phyloP scores from a whole-genome alignment of 768 basidiomycete genomes.

The Serendipita sp. region DNA sequence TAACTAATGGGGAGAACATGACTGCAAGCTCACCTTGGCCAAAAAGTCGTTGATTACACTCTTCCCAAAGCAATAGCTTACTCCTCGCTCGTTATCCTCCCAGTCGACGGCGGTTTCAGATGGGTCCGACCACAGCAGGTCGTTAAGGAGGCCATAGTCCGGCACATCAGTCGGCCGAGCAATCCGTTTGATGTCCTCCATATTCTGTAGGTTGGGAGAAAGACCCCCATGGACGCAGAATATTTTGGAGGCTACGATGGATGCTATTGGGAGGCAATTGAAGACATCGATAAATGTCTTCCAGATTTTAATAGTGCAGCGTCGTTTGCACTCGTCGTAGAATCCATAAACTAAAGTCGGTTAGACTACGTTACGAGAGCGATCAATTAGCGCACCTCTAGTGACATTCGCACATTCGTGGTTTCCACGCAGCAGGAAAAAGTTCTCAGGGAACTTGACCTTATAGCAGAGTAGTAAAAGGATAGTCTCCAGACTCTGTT shows the following conservation, averaged over 20 bases:
- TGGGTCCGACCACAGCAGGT: constrained; percentile 95
- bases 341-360: constrained; percentile 76
- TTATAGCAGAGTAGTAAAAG: constrained; percentile 95
- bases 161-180: constrained; percentile 96
- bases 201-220: constrained; percentile 79
- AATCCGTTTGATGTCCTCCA: constrained; percentile 99
- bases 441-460: constrained; percentile 99
- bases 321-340: constrained; percentile 99
- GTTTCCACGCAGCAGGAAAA: constrained; percentile 93
- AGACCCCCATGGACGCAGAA: constrained; percentile 98
- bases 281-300: constrained; percentile 99
- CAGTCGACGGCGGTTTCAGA: constrained; percentile 95
- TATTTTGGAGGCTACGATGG: constrained; percentile 97
- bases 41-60: constrained; percentile 93
- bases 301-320: constrained; percentile 99
- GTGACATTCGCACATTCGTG: constrained; percentile 99
- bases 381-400: constrained; percentile 42
- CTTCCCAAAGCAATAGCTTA: constrained; percentile 98
- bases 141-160: constrained; percentile 93
- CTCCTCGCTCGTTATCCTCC: constrained; percentile 99
- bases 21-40: constrained; percentile 21
- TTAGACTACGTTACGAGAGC: constrained; percentile 7
- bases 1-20: constrained; percentile 3
- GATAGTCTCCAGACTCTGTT: constrained; percentile 97
- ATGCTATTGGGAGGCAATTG: constrained; percentile 96